Conservation (phyloP, 2,329 filamentous ascomycete genomes). For the Endothia cerciana region DNA sequence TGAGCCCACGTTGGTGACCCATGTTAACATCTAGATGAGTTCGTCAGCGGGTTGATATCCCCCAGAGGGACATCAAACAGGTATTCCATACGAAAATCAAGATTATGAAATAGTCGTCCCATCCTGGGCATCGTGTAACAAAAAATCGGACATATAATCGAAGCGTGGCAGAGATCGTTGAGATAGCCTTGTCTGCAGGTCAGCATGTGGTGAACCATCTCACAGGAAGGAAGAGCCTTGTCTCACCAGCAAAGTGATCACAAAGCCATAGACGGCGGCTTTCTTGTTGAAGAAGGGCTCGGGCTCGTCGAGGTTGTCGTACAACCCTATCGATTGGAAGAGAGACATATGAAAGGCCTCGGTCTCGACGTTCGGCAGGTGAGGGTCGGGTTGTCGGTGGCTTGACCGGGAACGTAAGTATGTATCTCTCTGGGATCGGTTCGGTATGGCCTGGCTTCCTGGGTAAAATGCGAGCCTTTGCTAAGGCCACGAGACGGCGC, state of each 20-base stretch:
- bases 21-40: slow-evolving; percentile 15
- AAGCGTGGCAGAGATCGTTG: slow-evolving; percentile 18
- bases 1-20: slow-evolving; percentile 26
- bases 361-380: not conserved
- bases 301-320: slow-evolving; percentile 26
- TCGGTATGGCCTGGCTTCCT: not conserved
- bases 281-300: slow-evolving; percentile 20
- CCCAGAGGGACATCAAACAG: not conserved
- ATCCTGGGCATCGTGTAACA: slow-evolving; percentile 26
- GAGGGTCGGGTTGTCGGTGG: not conserved
- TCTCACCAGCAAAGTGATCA: slow-evolving; percentile 21
- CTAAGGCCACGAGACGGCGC: not conserved
- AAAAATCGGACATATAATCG: slow-evolving; percentile 26
- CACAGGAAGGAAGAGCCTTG: not conserved
- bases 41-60: not conserved
- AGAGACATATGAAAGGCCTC: slow-evolving; percentile 28
- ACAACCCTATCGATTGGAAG: slow-evolving; percentile 18
- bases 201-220: not conserved
- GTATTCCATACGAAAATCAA: slow-evolving; percentile 14
- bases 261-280: slow-evolving; percentile 19
- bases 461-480: not conserved
- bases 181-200: slow-evolving; percentile 12
- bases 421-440: not conserved
- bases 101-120: slow-evolving; percentile 24
- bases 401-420: not conserved